Evolutionary conservation across 2,329 filamentous ascomycete species (phyloP).

Genomic region (Aspergillus spinulosporus): DNA sequence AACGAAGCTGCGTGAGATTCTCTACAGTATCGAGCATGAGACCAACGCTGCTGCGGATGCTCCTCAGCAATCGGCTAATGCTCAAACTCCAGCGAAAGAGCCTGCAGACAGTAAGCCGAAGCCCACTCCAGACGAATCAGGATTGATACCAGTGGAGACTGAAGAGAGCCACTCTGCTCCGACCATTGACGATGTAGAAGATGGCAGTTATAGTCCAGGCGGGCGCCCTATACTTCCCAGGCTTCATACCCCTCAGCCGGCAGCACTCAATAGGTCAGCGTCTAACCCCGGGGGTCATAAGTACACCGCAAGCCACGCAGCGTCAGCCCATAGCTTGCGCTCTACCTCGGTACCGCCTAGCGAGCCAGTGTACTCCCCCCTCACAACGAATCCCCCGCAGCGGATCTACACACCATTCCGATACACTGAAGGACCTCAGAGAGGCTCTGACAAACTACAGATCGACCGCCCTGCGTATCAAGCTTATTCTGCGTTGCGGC

Average conservation of each 20-base stretch:
- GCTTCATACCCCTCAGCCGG: conserved; percentile 22
- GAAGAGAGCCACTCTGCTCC: conserved; percentile 22
- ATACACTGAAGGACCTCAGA: conserved; percentile 46
- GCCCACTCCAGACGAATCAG: conserved; percentile 29
- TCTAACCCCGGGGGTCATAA: conserved; percentile 26
- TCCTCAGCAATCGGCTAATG: conserved; percentile 14
- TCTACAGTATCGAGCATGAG: conserved; percentile 52
- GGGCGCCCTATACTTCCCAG: conserved; percentile 50
- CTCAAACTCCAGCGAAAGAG: conserved; percentile 7
- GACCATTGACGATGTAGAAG: conserved; percentile 27
- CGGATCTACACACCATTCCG: conserved; percentile 49
- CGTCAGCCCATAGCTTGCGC: conserved; percentile 17
- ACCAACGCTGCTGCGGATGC: conserved; percentile 24
- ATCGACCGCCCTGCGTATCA: conserved; percentile 47
- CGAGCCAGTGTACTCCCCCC: conserved; percentile 28
- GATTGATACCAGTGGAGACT: conserved; percentile 35
- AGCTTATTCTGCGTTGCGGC: conserved; percentile 50
- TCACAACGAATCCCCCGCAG: conserved; percentile 40
- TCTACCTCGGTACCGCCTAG: conserved; percentile 30
- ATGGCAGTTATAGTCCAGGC: conserved; percentile 53
- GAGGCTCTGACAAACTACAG: conserved; percentile 40
- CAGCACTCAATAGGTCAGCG: conserved; percentile 28
- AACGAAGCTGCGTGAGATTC: conserved; percentile 48
- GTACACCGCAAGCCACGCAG: conserved; percentile 4
- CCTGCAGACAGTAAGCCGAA: conserved; percentile 13